phyloP scores from a whole-genome alignment of 2,329 filamentous ascomycete species.

The Claviceps purpurea region DNA sequence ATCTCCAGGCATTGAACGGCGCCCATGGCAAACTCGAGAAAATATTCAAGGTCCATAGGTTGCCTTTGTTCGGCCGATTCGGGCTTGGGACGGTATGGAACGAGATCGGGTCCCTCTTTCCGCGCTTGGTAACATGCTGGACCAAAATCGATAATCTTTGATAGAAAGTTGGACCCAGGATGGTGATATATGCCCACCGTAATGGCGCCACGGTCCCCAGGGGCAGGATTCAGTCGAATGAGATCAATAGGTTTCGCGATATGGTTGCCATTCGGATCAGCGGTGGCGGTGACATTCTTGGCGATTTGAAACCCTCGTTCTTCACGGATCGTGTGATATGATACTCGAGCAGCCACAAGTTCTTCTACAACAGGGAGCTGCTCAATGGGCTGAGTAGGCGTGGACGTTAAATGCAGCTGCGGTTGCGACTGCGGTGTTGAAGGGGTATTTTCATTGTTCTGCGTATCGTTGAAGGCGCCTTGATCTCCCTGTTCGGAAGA shows the following conservation, averaged over 20 bases:
- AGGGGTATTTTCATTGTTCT: slow-evolving; percentile 21
- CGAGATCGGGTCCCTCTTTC: slow-evolving; percentile 38
- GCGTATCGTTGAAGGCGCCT: slow-evolving; percentile 16
- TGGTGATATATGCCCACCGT: slow-evolving; percentile 72
- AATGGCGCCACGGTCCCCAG: slow-evolving; percentile 57
- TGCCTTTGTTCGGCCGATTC: slow-evolving; percentile 34
- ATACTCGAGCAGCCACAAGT: slow-evolving; percentile 68
- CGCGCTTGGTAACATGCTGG: slow-evolving; percentile 53
- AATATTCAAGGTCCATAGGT: slow-evolving; percentile 58
- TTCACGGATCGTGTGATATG: slow-evolving; percentile 67
- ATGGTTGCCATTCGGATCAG: slow-evolving; percentile 60
- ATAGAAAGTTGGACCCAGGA: slow-evolving; percentile 60
- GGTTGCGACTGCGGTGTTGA: slow-evolving; percentile 2
- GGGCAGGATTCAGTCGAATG: slow-evolving; percentile 52
- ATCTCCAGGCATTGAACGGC: slow-evolving; percentile 77
- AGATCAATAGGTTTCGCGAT: slow-evolving; percentile 74
- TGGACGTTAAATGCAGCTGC: slow-evolving; percentile 17
- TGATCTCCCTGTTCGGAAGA: slow-evolving; percentile 22
- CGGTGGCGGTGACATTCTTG: slow-evolving; percentile 55
- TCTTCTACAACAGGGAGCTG: slow-evolving; percentile 45
- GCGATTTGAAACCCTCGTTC: slow-evolving; percentile 80
- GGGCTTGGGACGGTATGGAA: slow-evolving; percentile 29
- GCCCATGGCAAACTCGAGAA: slow-evolving; percentile 84
- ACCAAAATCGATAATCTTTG: slow-evolving; percentile 61
- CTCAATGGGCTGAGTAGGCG: slow-evolving; percentile 18